Evolutionary conservation across 345 rosid species (phyloP), one percentile per base, ranked within the genome.

Genomic region (Linum usitatissimum): DNA sequence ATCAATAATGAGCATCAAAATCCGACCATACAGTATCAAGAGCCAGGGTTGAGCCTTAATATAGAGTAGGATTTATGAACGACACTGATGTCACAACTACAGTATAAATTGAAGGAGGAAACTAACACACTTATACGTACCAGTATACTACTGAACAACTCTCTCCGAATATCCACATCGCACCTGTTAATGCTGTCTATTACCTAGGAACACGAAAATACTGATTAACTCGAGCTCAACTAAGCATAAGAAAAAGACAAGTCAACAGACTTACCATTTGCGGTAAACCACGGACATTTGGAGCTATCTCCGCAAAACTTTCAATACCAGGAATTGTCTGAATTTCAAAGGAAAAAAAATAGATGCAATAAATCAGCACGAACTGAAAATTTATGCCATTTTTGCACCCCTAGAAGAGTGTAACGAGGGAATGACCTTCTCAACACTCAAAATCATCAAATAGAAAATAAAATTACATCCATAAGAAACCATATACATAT

Each of bases 261-360:
- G 55, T 60, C 39, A 58, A 59, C 30, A 59, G 69, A 69, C 67
- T 65, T 81, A 90, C 99, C 97, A 93, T 81, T 77, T 93, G 97
- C 17, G 97, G 90, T 79, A 93, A 76, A 18, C 97, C 99, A 73
- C 96, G 92, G 73, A 68, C 68, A 56, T 81, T 75, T 51, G 84
- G 67, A 68, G 77, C 55, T 71, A 84, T 68, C 75, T 90, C 97
- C 21, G 81, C 67, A 36, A 68, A 81, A 69, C 66, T 80, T 71
- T 87, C 97, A 86, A 87, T 81, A 18, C 96, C 99, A 70, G 90
- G 88, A 70, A 93, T 93, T 58, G 90, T 90, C 99, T 93, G 83
- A 55, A 40, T 6, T 30, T 69, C 63, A 55, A 31, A 66, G 31
- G 38, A 18, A 70, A 21, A n/a, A 55, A 64, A 60, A 65, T 1